A percentile compares a stretch with the other conserved stretches of the same genome.
Conservation (phyloP, 2,329 filamentous ascomycete genomes). For the Stemphylium lycopersici region DNA sequence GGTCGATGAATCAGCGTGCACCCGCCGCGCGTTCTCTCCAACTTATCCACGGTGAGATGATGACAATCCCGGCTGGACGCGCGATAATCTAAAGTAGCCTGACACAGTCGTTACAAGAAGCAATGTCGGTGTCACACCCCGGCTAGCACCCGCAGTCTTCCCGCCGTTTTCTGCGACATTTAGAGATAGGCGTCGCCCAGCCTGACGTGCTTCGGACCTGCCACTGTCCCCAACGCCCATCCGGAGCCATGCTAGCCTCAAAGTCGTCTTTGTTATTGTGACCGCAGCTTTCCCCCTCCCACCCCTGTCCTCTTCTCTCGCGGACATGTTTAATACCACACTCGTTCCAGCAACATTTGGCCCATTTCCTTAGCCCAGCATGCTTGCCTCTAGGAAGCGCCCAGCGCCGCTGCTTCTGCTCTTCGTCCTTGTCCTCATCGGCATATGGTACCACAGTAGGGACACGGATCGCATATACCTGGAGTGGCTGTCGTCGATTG, state of each 20-base stretch:
- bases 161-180: constrained; percentile 21
- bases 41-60: constrained; percentile 12
- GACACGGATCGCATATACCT: constrained; percentile 37
- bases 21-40: not conserved
- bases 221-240: constrained; percentile 4
- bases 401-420: constrained; percentile 38
- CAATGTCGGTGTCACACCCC: constrained; percentile 20
- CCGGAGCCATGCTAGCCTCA: not conserved
- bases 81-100: constrained; percentile 23
- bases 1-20: not conserved
- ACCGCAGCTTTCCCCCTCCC: constrained; percentile 4
- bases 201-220: constrained; percentile 13
- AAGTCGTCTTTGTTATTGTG: not conserved
- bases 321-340: constrained; percentile 30
- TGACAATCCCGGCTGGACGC: constrained; percentile 7
- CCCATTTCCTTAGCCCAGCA: constrained; percentile 22
- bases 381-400: constrained; percentile 44
- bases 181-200: constrained; percentile 22
- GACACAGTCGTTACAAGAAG: constrained; percentile 31
- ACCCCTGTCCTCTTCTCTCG: constrained; percentile 1
- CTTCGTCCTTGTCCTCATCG: constrained; percentile 32
- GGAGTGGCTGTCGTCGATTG: constrained; percentile 36
- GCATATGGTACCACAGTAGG: constrained; percentile 38
- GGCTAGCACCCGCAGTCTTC: constrained; percentile 11
- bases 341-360: constrained; percentile 18